These are phyloP conservation scores for Tulasnella sp. DNA, from an alignment of 768 basidiomycete genomes.

Conservation along the genomic window DNA sequence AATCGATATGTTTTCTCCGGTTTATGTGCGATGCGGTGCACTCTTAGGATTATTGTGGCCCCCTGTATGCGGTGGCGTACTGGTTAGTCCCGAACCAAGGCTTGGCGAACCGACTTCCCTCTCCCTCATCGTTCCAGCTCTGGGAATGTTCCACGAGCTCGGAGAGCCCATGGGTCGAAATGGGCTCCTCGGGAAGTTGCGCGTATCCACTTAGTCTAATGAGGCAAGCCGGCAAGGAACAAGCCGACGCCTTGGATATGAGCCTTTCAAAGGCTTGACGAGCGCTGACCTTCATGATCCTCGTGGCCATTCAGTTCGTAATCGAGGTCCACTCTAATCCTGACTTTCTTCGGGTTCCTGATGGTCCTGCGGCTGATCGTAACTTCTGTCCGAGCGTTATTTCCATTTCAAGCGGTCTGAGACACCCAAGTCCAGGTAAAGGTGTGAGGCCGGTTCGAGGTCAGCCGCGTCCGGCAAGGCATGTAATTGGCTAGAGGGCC, in stretches of 20 bases:
- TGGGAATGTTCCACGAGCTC: neutral
- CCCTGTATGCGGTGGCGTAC: too few relatives aligned
- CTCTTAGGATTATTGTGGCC: neutral
- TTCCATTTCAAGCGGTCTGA: neutral
- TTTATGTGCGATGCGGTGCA: neutral
- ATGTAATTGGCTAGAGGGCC: too few relatives aligned
- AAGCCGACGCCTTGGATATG: neutral
- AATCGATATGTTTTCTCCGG: neutral
- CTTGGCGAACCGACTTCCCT: neutral
- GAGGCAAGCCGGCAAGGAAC: neutral
- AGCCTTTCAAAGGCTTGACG: neutral
- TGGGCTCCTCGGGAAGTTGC: neutral
- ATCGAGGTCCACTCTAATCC: neutral
- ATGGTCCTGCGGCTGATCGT: neutral
- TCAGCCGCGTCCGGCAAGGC: neutral
- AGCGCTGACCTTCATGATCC: neutral
- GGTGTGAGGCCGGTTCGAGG: neutral
- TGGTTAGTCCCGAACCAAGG: neutral
- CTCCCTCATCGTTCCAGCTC: neutral
- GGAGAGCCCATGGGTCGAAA: neutral
- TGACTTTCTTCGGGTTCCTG: neutral
- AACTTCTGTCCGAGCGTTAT: neutral
- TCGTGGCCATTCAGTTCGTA: conserved; percentile 6
- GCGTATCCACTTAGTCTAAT: neutral
- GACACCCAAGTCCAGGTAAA: neutral